These are phyloP conservation scores for Calocybe indica DNA, from an alignment of 768 basidiomycete genomes.

Conservation along the genomic window DNA sequence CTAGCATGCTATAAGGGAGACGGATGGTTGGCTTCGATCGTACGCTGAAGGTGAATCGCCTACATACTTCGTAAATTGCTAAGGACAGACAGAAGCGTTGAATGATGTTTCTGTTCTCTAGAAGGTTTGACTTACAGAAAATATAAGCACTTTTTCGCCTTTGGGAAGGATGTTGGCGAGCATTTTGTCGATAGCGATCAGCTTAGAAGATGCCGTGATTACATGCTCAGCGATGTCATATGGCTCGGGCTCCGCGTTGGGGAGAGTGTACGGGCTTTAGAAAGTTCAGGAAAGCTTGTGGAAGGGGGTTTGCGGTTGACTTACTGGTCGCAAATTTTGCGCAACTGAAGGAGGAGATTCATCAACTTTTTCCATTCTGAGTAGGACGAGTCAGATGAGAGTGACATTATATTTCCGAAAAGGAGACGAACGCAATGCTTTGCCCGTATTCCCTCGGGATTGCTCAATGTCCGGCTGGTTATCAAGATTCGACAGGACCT, in stretches of 20 bases:
- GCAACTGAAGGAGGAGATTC: constrained; percentile 68
- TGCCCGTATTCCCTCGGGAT: constrained; percentile 23
- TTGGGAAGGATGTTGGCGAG: constrained; percentile 49
- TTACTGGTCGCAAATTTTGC: constrained; percentile 67
- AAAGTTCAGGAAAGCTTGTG: constrained; percentile 2
- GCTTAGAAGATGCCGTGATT: constrained; percentile 50
- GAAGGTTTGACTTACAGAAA: constrained; percentile 39
- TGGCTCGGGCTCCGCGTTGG: constrained; percentile 41
- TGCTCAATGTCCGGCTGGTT: constrained; percentile 26
- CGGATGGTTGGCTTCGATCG: too few relatives aligned
- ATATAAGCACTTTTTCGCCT: constrained; percentile 61
- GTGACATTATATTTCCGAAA: neutral
- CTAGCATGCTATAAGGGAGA: constrained; percentile 46
- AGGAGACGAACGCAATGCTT: constrained; percentile 1
- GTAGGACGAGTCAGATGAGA: neutral
- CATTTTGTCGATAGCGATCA: constrained; percentile 54
- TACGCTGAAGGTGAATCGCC: too few relatives aligned
- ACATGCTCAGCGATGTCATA: constrained; percentile 50
- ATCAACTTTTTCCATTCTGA: constrained; percentile 53
- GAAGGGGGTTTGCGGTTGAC: constrained; percentile 9
- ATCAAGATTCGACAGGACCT: constrained; percentile 32
- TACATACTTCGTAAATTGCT: constrained; percentile 54
- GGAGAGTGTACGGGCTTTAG: constrained; percentile 48
- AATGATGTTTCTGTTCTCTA: neutral
- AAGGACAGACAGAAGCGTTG: neutral